These are phyloP conservation scores for Moniliella sp. DNA, from an alignment of 1,284 basidiomycete genomes.

Conservation along the genomic window DNA sequence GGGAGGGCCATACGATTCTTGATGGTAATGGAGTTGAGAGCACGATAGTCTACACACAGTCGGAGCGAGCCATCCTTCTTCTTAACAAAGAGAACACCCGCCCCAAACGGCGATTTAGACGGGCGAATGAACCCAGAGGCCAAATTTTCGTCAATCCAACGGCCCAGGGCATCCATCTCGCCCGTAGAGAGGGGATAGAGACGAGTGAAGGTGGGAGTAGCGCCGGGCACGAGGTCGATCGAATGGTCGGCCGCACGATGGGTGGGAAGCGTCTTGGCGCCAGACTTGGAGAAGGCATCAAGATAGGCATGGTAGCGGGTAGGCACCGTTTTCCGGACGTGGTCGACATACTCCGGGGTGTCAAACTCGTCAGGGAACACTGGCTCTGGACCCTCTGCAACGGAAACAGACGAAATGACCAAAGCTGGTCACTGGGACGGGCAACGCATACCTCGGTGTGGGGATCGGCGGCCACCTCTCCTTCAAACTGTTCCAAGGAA, in stretches of 20 bases:
- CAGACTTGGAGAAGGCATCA: neutral
- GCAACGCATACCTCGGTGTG: no score
- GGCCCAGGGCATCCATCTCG: slow-evolving; percentile 33
- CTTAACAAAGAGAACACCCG: slow-evolving; percentile 39
- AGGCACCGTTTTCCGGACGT: no score
- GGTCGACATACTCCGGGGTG: no score
- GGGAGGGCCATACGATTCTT: slow-evolving; percentile 36
- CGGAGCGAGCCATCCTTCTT: slow-evolving; percentile 38
- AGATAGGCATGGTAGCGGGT: neutral
- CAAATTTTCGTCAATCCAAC: slow-evolving; percentile 36
- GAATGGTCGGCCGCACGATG: slow-evolving; percentile 22
- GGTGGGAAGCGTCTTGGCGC: slow-evolving; percentile 7
- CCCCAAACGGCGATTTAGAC: slow-evolving; percentile 29
- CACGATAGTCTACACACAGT: slow-evolving; percentile 38
- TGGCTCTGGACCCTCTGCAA: no score
- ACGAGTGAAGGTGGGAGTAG: slow-evolving; percentile 28
- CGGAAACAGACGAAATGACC: no score
- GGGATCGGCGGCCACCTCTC: no score
- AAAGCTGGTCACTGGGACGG: no score
- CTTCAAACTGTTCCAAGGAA: no score
- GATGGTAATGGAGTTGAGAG: slow-evolving; percentile 36
- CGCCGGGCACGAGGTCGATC: slow-evolving; percentile 33
- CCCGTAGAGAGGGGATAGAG: slow-evolving; percentile 32
- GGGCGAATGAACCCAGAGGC: slow-evolving; percentile 24
- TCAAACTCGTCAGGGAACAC: no score